These are phyloP conservation scores for Coniochaeta sp. DNA, from an alignment of 2,329 filamentous ascomycete species.

Conservation along the genomic window DNA sequence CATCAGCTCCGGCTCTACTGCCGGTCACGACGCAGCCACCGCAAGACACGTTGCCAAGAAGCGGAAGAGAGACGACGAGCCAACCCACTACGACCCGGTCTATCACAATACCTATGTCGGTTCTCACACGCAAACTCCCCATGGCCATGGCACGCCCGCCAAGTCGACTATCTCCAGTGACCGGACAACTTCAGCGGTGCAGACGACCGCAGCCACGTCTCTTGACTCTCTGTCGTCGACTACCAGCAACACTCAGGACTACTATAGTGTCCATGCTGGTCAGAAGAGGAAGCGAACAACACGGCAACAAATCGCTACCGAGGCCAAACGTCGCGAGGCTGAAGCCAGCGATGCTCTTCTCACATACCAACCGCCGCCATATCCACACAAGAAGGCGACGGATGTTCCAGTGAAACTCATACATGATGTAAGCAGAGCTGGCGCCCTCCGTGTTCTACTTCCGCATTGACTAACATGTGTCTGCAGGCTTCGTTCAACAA, in stretches of 20 bases:
- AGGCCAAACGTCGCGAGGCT: slow-evolving; percentile 70
- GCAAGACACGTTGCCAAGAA: slow-evolving; percentile 60
- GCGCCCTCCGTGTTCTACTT: not conserved
- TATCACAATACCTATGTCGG: slow-evolving; percentile 62
- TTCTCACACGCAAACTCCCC: slow-evolving; percentile 66
- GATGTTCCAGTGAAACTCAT: slow-evolving; percentile 61
- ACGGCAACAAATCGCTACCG: slow-evolving; percentile 72
- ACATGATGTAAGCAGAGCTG: slow-evolving; percentile 46
- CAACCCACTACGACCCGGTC: slow-evolving; percentile 55
- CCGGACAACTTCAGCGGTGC: slow-evolving; percentile 69
- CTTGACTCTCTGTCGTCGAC: slow-evolving; percentile 61
- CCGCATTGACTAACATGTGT: slow-evolving; percentile 10
- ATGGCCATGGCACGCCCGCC: slow-evolving; percentile 57
- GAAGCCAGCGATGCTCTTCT: slow-evolving; percentile 65
- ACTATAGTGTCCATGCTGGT: slow-evolving; percentile 60
- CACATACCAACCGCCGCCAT: slow-evolving; percentile 78
- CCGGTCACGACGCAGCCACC: slow-evolving; percentile 14
- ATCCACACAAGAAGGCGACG: slow-evolving; percentile 83
- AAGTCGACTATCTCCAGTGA: slow-evolving; percentile 74
- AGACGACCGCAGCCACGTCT: slow-evolving; percentile 87
- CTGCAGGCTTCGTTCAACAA: slow-evolving; percentile 34
- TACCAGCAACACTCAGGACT: slow-evolving; percentile 42
- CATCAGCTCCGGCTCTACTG: slow-evolving; percentile 23
- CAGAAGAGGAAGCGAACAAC: slow-evolving; percentile 84
- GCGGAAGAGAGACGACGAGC: slow-evolving; percentile 54